phyloP scores from a whole-genome alignment of 2,329 filamentous ascomycete species.

The Rutstroemia sp. region DNA sequence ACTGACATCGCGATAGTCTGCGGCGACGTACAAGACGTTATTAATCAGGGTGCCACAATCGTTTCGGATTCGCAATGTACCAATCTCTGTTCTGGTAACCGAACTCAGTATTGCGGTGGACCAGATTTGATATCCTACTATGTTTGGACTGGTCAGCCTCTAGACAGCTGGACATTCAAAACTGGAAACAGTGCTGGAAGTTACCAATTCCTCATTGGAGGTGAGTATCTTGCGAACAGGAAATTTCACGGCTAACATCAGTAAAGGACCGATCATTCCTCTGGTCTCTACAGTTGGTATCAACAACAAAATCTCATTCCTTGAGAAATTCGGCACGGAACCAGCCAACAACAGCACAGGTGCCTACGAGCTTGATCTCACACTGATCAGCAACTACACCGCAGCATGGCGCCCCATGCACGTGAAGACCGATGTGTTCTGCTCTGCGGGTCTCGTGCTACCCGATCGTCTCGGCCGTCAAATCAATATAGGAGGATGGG shows the following conservation, averaged over 20 bases:
- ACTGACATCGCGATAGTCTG: slow-evolving; percentile 7
- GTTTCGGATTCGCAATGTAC: slow-evolving; percentile 8
- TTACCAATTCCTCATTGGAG: slow-evolving; percentile 53
- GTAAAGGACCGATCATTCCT: slow-evolving; percentile 39
- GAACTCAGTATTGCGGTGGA: slow-evolving; percentile 13
- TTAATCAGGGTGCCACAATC: background rate
- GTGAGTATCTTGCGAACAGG: slow-evolving; percentile 19
- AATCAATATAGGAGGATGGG: slow-evolving; percentile 62
- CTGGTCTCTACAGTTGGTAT: slow-evolving; percentile 50
- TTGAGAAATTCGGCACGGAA: slow-evolving; percentile 53
- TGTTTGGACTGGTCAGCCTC: slow-evolving; percentile 23
- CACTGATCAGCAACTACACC: slow-evolving; percentile 43
- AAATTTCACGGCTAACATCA: background rate
- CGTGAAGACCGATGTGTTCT: slow-evolving; percentile 60
- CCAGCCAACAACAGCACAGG: slow-evolving; percentile 52
- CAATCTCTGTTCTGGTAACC: slow-evolving; percentile 37
- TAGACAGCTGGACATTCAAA: slow-evolving; percentile 49
- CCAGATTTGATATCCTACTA: slow-evolving; percentile 15
- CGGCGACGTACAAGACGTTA: slow-evolving; percentile 11
- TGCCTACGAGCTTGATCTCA: slow-evolving; percentile 57
- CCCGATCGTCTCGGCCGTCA: slow-evolving; percentile 58
- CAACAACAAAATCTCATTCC: slow-evolving; percentile 53
- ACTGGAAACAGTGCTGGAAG: slow-evolving; percentile 43
- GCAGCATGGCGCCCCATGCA: slow-evolving; percentile 54
- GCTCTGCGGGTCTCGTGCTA: slow-evolving; percentile 54